Base-by-base conservation (phyloP, 495 filamentous ascomycete species). In the Penicillium manginii region DNA sequence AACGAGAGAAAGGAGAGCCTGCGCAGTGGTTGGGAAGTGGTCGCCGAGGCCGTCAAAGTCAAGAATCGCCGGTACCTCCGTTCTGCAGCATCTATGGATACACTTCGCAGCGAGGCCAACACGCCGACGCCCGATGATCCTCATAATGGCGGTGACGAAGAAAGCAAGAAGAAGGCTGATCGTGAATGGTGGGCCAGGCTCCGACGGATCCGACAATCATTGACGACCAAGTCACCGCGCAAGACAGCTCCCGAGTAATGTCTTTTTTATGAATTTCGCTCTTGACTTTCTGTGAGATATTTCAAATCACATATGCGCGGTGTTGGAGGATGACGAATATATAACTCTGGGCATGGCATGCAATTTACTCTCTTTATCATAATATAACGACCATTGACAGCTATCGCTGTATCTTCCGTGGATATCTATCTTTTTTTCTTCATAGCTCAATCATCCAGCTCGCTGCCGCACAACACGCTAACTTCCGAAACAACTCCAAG, bases 131-230 rank as follows among this genome's bases (percentile, higher is more conserved):
- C 61, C 5, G 72, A 74, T 31, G 78, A 73, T 22, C 58, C 57
- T 7, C 65, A 73, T 14, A 58, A 65, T 33, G 78, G 73, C 23
- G 60, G 58, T 4, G 65, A 73, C 12, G 60, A 65, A 1, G 75
- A 76, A n/a, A 66, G 66, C 15, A 74, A 70, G 48, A 74, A 78
- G 53, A 69, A 66, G 1, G 76, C 70, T 19, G 80, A 83, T 52
- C 75, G 76, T 35, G 81, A 82, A 62, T 77, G 81, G 74, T 82
- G 80, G 81, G 70, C 78, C 0, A 82, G 77, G 60, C 68, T 83
- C 35, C 76, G 78, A 43, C 72, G 77, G 19, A 71, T 83, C 65
- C 73, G 75, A 67, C 76, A 81, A 51, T 70, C 75, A 2, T 66
- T 82, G 54, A 76, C 72, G 42, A 66, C 81, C 7, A 81, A 77